Conservation (phyloP, 1,139 yeast species). For the Blastobotrys elegans region DNA sequence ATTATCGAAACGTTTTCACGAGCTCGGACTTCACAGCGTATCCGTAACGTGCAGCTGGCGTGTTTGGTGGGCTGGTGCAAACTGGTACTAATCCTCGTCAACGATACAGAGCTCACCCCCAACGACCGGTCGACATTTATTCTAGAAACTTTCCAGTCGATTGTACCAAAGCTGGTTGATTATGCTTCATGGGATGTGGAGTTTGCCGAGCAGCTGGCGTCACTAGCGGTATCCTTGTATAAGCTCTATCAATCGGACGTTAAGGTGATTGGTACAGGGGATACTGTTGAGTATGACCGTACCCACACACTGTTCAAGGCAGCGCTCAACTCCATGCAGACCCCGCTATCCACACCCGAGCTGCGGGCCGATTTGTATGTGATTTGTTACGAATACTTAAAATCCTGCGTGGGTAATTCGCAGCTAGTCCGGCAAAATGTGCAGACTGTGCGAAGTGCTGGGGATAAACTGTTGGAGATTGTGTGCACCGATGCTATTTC, state of each 20-base stretch:
- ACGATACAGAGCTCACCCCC: conserved; percentile 47
- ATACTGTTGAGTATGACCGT: conserved; percentile 40
- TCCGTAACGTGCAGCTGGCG: conserved; percentile 47
- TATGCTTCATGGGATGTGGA: conserved; percentile 61
- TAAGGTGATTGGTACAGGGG: conserved; percentile 35
- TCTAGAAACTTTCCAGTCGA: conserved; percentile 66
- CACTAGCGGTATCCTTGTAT: conserved; percentile 66
- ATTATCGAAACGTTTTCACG: conserved; percentile 20
- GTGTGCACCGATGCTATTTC: conserved; percentile 74
- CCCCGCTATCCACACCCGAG: conserved; percentile 61
- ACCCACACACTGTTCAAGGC: conserved; percentile 67
- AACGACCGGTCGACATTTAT: conserved; percentile 54
- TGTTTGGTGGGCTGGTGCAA: conserved; percentile 81
- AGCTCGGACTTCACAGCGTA: conserved; percentile 17
- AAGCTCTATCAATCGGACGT: conserved; percentile 52
- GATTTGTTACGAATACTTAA: conserved; percentile 60
- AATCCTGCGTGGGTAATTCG: conserved; percentile 31
- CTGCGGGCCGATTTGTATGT: conserved; percentile 78
- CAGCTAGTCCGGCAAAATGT: conserved; percentile 44
- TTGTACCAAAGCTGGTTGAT: conserved; percentile 71
- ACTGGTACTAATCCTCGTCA: conserved; percentile 64
- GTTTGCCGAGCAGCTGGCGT: conserved; percentile 72
- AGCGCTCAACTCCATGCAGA: conserved; percentile 64
- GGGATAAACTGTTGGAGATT: conserved; percentile 56
- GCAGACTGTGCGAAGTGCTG: conserved; percentile 52